phyloP scores from a whole-genome alignment of 148 eudicot genomes.

The Fagopyrum homotropicum region DNA sequence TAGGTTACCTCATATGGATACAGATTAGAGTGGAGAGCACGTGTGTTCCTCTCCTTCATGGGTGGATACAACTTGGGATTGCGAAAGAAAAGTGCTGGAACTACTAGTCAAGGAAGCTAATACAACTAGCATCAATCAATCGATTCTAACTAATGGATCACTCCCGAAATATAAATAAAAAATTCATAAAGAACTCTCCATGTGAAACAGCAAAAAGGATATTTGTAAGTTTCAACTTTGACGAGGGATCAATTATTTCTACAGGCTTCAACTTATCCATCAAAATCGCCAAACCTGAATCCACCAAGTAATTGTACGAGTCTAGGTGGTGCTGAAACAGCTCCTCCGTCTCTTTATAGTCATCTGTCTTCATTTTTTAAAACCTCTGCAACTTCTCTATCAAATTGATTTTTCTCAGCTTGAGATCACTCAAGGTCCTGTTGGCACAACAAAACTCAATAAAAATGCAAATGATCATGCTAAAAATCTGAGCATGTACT shows the following conservation, averaged over 20 bases:
- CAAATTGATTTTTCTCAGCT: background rate
- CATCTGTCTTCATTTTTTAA: slow-evolving; percentile 6
- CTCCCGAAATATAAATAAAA: background rate
- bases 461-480: no score
- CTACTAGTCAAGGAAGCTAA: slow-evolving; percentile 47
- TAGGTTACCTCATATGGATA: slow-evolving; percentile 61
- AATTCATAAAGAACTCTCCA: background rate
- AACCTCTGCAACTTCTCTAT: slow-evolving; percentile 1
- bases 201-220: slow-evolving; percentile 45
- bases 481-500: no score
- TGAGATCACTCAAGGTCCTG: background rate
- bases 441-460: background rate
- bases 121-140: background rate
- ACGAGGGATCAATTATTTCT: slow-evolving; percentile 34
- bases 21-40: slow-evolving; percentile 22
- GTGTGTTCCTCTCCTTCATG: slow-evolving; percentile 37
- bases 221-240: slow-evolving; percentile 49
- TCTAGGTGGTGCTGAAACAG: slow-evolving; percentile 71
- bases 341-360: slow-evolving; percentile 43
- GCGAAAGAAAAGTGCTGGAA: slow-evolving; percentile 47
- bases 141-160: background rate
- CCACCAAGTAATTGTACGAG: slow-evolving; percentile 59
- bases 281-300: slow-evolving; percentile 39
- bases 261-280: slow-evolving; percentile 44
- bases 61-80: slow-evolving; percentile 47